phyloP scores from a whole-genome alignment of 2,329 filamentous ascomycete species.

The Huntiella savannae region DNA sequence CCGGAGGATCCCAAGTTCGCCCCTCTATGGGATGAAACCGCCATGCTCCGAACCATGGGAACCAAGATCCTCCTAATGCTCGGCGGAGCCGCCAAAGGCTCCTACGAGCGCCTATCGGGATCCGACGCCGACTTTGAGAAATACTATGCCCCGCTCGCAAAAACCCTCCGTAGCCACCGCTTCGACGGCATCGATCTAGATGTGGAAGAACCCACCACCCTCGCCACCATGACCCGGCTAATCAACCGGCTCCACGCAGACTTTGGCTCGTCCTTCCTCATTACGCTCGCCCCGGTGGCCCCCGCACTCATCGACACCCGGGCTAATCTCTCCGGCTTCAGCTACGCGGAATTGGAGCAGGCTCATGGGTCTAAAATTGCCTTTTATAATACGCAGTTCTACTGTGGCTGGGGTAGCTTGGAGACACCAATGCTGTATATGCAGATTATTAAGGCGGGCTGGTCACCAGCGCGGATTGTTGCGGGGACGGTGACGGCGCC shows the following conservation, averaged over 20 bases:
- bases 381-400: slow-evolving; percentile 89
- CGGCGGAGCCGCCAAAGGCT: slow-evolving; percentile 65
- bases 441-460: slow-evolving; percentile 39
- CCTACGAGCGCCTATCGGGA: slow-evolving; percentile 37
- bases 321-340: slow-evolving; percentile 59
- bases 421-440: slow-evolving; percentile 29
- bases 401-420: slow-evolving; percentile 65
- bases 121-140: slow-evolving; percentile 42
- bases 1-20: slow-evolving; percentile 49
- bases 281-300: slow-evolving; percentile 68
- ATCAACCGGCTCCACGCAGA: slow-evolving; percentile 49
- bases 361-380: slow-evolving; percentile 45
- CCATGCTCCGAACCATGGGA: slow-evolving; percentile 49
- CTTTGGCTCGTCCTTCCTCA: slow-evolving; percentile 52
- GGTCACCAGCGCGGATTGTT: slow-evolving; percentile 54
- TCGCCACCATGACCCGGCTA: slow-evolving; percentile 44
- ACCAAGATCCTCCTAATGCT: slow-evolving; percentile 74
- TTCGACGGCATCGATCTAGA: slow-evolving; percentile 61
- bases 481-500: slow-evolving; percentile 67
- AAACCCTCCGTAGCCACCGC: slow-evolving; percentile 39
- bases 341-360: slow-evolving; percentile 56
- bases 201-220: slow-evolving; percentile 57
- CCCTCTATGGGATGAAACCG: slow-evolving; percentile 62
- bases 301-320: slow-evolving; percentile 40
- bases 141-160: slow-evolving; percentile 51